A percentile compares a stretch with the other conserved stretches of the same genome.
Conservation (phyloP, 352 stramenopile genomes). For the Salisapilia sapeloensis region DNA sequence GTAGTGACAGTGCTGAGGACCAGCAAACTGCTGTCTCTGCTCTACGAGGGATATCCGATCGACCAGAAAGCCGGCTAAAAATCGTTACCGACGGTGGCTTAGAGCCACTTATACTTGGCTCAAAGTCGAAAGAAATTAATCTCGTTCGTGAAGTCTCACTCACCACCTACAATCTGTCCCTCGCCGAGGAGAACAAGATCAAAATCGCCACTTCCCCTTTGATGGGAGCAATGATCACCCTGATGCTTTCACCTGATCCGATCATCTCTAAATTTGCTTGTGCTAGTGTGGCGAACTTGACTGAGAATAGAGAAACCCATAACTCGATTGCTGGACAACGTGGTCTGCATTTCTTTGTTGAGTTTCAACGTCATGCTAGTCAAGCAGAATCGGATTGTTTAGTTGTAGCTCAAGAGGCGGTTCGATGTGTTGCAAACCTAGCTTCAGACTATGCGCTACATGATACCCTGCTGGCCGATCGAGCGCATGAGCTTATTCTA, state of each 20-base stretch:
- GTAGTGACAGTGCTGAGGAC: slow-evolving; percentile 76
- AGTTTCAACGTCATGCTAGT: slow-evolving; percentile 42
- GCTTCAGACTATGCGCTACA: slow-evolving; percentile 79
- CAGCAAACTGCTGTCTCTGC: slow-evolving; percentile 85
- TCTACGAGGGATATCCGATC: slow-evolving; percentile 78
- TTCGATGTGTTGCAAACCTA: slow-evolving; percentile 65
- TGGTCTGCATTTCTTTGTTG: slow-evolving; percentile 60
- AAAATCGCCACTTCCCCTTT: slow-evolving; percentile 74
- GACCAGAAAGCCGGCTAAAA: slow-evolving; percentile 58
- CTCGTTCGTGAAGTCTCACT: slow-evolving; percentile 83
- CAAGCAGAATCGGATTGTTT: slow-evolving; percentile 4
- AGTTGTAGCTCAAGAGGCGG: slow-evolving; percentile 30
- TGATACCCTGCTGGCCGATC: slow-evolving; percentile 53
- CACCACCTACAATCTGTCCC: slow-evolving; percentile 82
- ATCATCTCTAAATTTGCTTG: slow-evolving; percentile 51
- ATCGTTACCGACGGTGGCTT: slow-evolving; percentile 85
- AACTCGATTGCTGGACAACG: slow-evolving; percentile 49
- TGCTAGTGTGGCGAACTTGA: slow-evolving; percentile 84
- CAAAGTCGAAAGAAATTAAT: slow-evolving; percentile 38
- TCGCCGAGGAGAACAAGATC: slow-evolving; percentile 93
- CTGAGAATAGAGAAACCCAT: slow-evolving; percentile 85
- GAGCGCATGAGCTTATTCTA: slow-evolving; percentile 70
- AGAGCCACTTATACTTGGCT: slow-evolving; percentile 74
- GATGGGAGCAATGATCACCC: slow-evolving; percentile 60
- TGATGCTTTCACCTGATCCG: slow-evolving; percentile 74